Conservation (phyloP, 306 rosid genomes). For the Lotus japonicus region DNA sequence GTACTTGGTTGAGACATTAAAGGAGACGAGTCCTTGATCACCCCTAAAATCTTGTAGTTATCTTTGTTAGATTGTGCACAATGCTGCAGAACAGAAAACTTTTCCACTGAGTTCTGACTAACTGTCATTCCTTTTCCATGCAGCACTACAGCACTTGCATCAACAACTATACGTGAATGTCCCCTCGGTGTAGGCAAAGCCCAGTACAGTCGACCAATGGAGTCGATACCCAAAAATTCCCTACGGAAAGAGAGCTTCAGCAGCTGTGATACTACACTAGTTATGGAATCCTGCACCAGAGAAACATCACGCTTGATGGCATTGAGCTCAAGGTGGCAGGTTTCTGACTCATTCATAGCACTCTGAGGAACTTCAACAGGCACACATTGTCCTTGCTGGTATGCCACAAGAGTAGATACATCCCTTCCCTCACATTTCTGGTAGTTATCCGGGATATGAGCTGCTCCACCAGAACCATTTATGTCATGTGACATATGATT, state of each 20-base stretch:
- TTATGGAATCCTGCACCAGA: slow-evolving; percentile 57
- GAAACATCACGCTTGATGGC: slow-evolving; percentile 52
- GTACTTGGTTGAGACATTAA: slow-evolving; percentile 26
- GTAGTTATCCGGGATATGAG: slow-evolving; percentile 28
- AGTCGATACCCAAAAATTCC: slow-evolving; percentile 82
- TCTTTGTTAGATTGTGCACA: slow-evolving; percentile 27
- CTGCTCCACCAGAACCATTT: slow-evolving; percentile 42
- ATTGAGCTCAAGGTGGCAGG: slow-evolving; percentile 60
- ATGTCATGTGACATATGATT: slow-evolving; percentile 46
- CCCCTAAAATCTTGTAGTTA: slow-evolving; percentile 27
- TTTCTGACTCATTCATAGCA: slow-evolving; percentile 48
- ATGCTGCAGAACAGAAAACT: slow-evolving; percentile 30
- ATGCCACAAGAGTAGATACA: slow-evolving; percentile 28
- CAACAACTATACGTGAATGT: slow-evolving; percentile 52
- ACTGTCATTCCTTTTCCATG: slow-evolving; percentile 23
- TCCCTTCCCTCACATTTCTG: slow-evolving; percentile 45
- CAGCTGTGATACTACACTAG: slow-evolving; percentile 50
- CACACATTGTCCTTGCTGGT: slow-evolving; percentile 41
- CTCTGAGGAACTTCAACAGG: slow-evolving; percentile 33
- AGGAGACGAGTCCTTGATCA: slow-evolving; percentile 36
- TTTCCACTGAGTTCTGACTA: slow-evolving; percentile 27
- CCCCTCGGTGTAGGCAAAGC: slow-evolving; percentile 49
- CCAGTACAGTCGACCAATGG: slow-evolving; percentile 75
- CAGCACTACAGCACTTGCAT: slow-evolving; percentile 43
- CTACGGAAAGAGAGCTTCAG: slow-evolving; percentile 64